Evolutionary conservation across 2,329 filamentous ascomycete genomes (phyloP), one percentile per base, ranked within the genome.

Genomic region (Claviceps cyperi): DNA sequence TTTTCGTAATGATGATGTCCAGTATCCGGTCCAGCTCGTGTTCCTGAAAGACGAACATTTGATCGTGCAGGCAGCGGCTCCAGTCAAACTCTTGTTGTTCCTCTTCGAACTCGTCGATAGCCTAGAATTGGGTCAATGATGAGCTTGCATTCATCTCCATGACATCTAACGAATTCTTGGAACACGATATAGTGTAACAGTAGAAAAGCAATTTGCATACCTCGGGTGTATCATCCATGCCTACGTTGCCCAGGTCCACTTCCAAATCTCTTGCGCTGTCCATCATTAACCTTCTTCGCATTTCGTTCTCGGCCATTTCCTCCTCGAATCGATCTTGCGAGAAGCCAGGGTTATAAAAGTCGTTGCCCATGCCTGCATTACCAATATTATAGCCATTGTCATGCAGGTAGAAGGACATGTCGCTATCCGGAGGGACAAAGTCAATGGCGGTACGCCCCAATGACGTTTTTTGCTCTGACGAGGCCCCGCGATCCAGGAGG

Each of bases 11-110:
- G 62, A 97, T 82, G 50, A 97, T 92, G 62, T 95, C 86, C 57
- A 98, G 76, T 60, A 98, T 96, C 52, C 84, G 82, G 52, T 91
- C 85, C 48, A 98, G 76, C 62, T 98, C 91, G 62, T 80, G 84
- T 58, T 97, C 91, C 65, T 98, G 92, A 64, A 98, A 98, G 38
- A 98, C 92, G 64, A 98, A 98, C 92, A 98, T 98, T 65, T 98
- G 92, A 64, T 98, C 92, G 63, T 96, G 88, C 46, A 95, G 73
- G 66, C 92, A 98, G 58, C 86, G 78, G 55, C 85, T 85, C 92
- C 92, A 98, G 53, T 96, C 84, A 60, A 98, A 98, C 55, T 97
- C 92, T 60, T 94, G 90, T 51, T 83, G 80, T 51, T 96, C 90
- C 59, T 94, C 88, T 57, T 88, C 85, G 19, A 89, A 77, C 49